Conservation (phyloP, 495 filamentous ascomycete species). For the Xylaria acuta region DNA sequence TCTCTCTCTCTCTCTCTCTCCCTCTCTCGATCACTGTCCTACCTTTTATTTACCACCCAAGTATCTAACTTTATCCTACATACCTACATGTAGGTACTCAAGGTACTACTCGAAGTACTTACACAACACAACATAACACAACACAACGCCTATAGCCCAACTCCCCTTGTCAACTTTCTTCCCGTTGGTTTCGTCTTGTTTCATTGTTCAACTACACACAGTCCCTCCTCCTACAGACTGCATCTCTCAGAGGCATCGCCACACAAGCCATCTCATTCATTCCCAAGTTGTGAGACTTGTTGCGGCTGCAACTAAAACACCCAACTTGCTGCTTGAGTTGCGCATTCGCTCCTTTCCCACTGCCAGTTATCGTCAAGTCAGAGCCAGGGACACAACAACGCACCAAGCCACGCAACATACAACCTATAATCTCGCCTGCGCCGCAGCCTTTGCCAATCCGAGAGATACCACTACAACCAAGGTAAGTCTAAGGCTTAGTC, state of each 20-base stretch:
- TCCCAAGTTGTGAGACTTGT: conserved; percentile 19
- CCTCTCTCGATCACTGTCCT: not conserved
- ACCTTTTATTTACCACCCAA: not conserved
- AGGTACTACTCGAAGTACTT: not conserved
- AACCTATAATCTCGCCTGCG: not conserved
- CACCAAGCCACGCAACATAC: conserved; percentile 9
- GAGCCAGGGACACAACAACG: not conserved
- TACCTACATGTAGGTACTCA: not conserved
- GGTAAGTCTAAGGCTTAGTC: not conserved
- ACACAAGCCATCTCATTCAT: conserved; percentile 9
- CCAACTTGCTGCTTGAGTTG: conserved; percentile 7
- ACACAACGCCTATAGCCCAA: not conserved
- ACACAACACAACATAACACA: not conserved
- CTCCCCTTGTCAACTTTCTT: not conserved
- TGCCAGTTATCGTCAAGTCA: not conserved
- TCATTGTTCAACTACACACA: not conserved
- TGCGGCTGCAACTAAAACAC: conserved; percentile 12
- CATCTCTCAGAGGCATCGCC: not conserved
- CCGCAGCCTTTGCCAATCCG: not conserved
- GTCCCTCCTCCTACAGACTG: not conserved
- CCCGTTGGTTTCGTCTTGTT: not conserved
- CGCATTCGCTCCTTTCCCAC: conserved; percentile 16
- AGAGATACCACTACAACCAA: not conserved
- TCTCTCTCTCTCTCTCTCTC: not conserved
- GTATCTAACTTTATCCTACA: too few relatives aligned